Evolutionary conservation across 192 early-diverging fungal genomes (phyloP), one percentile per base, ranked within the genome.

Genomic region (Phlyctochytrium bullatum): DNA sequence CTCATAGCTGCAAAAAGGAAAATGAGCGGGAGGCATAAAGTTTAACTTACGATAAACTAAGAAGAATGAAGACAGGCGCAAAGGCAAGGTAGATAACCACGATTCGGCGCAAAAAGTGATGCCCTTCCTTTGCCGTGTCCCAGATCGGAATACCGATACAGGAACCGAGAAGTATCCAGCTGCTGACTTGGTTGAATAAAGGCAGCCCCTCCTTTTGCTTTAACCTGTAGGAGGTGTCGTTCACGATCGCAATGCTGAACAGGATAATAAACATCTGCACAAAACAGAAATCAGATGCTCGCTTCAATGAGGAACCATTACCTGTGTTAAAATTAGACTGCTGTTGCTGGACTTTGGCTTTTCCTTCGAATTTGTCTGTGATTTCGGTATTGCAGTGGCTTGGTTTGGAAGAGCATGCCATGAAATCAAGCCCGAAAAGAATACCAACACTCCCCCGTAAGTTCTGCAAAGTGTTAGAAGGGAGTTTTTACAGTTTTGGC

Each of bases 61-160:
- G 75, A 59, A 96, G 73, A 30, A 92, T 81, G 68, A 96, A 93
- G 24, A 91, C 79, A 23, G 93, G 89, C 2, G 90, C 90, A 82
- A 97, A 96, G 4, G 93, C 83, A 53, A 95, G 76, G 67, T 88
- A 95, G 51, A 97, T 90, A 3, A 89, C 86, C 14, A 87, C 81
- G 35, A 97, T 80, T 6, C 95, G 86, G 35, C 91, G 77, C 30
- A 95, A 68, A 61, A 83, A 94, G 70, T 94, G 91, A 68, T 92
- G 88, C 30, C 80, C 81, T 47, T 75, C 71, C 0, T 80, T 61
- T 17, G 82, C 74, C 29, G 79, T 73, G 73, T 91, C 88, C 2
- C 90, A 52, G 54, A 86, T 82, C 3, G 90, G 90, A 25, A 88
- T 84, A 17, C 75, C 61, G 3, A 74, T 78, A 2, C 86, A 79